Percentiles rank a stretch among this genome's conserved stretches.
Conservation (phyloP, 164 flowering plant genomes). For the Umbellularia californica region DNA sequence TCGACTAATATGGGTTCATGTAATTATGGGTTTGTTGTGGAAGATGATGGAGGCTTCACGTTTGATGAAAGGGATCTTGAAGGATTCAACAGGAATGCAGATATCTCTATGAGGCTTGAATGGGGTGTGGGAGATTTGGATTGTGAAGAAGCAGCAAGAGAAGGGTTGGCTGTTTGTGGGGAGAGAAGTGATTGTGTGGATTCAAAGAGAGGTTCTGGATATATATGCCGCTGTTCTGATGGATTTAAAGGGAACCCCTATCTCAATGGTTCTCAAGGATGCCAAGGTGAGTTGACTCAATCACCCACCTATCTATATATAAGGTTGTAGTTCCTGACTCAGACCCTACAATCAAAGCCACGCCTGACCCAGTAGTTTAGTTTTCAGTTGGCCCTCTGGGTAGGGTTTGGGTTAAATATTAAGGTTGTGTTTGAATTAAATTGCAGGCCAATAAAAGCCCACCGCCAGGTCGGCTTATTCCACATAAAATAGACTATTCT, state of each 20-base stretch:
- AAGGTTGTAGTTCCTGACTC: no score
- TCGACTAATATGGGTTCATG: slow-evolving; percentile 9
- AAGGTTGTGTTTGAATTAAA: no score
- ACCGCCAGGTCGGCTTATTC: no score
- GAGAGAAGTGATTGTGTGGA: slow-evolving; percentile 26
- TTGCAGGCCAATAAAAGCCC: no score
- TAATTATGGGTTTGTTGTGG: slow-evolving; percentile 26
- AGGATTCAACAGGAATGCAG: not conserved
- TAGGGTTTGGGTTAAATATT: no score
- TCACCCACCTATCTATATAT: not conserved
- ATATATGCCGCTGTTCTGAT: slow-evolving; percentile 24
- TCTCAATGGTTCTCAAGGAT: slow-evolving; percentile 26
- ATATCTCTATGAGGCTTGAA: slow-evolving; percentile 25
- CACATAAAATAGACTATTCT: no score
- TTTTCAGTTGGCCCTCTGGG: no score
- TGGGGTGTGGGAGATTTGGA: slow-evolving; percentile 28
- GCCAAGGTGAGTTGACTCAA: slow-evolving; percentile 28
- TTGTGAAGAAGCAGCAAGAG: slow-evolving; percentile 15
- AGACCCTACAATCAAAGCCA: no score
- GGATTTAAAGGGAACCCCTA: slow-evolving; percentile 39
- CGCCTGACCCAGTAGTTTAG: no score
- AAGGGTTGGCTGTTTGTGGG: slow-evolving; percentile 12
- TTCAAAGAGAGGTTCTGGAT: slow-evolving; percentile 15
- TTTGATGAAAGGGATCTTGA: slow-evolving; percentile 10
- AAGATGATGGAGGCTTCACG: slow-evolving; percentile 12